These are phyloP conservation scores for Solanum sitiens DNA, from an alignment of 257 asterid genomes.

Conservation along the genomic window DNA sequence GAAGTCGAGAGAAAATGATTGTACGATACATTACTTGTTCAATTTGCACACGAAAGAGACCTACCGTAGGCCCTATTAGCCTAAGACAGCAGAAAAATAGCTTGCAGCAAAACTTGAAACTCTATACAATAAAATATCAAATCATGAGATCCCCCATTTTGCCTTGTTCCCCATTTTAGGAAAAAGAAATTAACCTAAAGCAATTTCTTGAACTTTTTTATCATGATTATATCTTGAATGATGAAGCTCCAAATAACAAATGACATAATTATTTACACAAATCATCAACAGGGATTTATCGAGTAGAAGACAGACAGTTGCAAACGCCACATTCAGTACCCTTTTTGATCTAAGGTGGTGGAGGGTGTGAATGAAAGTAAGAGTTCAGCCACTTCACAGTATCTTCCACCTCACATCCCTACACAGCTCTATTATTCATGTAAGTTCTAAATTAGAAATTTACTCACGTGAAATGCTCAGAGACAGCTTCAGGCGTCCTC, in stretches of 20 bases:
- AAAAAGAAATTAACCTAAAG: neutral
- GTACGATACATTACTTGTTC: neutral
- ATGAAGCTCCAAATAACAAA: neutral
- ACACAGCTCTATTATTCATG: neutral
- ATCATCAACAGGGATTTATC: neutral
- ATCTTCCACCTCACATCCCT: neutral
- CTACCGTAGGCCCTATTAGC: neutral
- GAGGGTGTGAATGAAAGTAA: neutral
- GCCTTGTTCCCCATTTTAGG: neutral
- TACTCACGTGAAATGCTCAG: constrained; percentile 93
- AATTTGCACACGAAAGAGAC: neutral
- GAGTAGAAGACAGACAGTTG: neutral
- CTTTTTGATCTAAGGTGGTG: neutral
- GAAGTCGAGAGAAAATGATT: neutral
- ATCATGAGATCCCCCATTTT: neutral
- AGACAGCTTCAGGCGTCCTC: constrained; percentile 80
- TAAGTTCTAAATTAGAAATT: neutral
- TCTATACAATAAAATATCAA: neutral
- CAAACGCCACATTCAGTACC: neutral
- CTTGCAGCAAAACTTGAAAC: neutral
- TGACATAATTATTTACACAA: neutral
- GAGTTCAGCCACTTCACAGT: neutral
- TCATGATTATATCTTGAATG: neutral
- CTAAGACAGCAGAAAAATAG: neutral
- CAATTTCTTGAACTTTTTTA: neutral